Evolutionary conservation across 1,284 basidiomycete species (phyloP).

Genomic region (Exsudoporus floridanus): DNA sequence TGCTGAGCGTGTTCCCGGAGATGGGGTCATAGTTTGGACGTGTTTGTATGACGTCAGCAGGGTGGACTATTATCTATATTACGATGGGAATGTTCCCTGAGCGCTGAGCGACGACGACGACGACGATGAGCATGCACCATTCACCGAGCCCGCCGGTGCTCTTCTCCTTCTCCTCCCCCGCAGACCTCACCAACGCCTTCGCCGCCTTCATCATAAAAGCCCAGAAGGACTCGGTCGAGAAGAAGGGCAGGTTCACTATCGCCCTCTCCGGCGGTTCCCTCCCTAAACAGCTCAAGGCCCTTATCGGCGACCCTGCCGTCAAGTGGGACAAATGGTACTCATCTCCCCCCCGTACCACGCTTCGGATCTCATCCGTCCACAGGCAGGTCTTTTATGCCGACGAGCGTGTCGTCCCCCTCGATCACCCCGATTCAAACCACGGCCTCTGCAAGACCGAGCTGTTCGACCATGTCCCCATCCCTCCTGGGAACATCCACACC

Average conservation of each 20-base stretch:
- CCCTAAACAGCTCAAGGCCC: constrained; percentile 77
- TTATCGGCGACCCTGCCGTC: constrained; percentile 72
- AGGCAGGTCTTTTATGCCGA: constrained; percentile 99
- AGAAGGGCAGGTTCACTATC: constrained; percentile 87
- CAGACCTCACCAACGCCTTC: constrained; percentile 62
- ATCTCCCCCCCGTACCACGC: background rate
- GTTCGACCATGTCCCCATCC: constrained; percentile 85
- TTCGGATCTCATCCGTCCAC: constrained; percentile 9
- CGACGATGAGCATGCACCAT: constrained; percentile 39
- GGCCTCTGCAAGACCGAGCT: constrained; percentile 72
- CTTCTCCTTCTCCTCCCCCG: constrained; percentile 64
- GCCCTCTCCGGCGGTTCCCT: constrained; percentile 94
- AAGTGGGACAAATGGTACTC: constrained; percentile 96
- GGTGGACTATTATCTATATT: background rate
- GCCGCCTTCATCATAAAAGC: constrained; percentile 85
- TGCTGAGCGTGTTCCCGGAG: constrained; percentile 68
- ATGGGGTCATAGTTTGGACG: constrained; percentile 40
- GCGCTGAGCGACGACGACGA: constrained; percentile 21
- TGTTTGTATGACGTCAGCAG: constrained; percentile 32
- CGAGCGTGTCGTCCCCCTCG: constrained; percentile 92
- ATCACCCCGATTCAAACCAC: constrained; percentile 93
- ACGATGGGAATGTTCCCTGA: constrained; percentile 7
- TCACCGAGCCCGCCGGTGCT: constrained; percentile 70
- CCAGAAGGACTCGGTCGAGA: constrained; percentile 87
- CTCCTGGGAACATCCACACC: constrained; percentile 77